phyloP scores from a whole-genome alignment of 345 rosid species.

The Microthlaspi erraticum region DNA sequence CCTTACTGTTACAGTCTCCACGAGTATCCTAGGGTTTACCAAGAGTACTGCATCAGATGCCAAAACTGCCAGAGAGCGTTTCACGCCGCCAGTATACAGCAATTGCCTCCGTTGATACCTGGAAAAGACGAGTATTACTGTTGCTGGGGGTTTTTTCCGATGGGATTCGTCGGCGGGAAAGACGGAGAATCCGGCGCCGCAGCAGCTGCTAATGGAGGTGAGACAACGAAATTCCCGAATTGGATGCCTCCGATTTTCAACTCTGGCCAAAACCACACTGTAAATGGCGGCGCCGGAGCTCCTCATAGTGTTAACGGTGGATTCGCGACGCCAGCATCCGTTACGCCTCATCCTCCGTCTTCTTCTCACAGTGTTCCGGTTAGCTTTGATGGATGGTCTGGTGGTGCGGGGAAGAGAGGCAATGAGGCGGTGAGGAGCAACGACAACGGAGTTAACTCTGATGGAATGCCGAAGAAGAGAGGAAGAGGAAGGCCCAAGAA shows the following conservation, averaged over 20 bases:
- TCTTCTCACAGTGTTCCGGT: constrained; percentile 22
- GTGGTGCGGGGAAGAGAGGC: constrained; percentile 46
- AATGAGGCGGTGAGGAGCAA: constrained; percentile 4
- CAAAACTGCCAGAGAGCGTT: constrained; percentile 75
- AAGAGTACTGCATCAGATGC: constrained; percentile 81
- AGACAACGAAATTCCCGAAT: constrained; percentile 50
- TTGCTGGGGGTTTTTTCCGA: constrained; percentile 85
- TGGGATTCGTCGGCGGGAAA: constrained; percentile 59
- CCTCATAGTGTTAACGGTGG: constrained; percentile 33
- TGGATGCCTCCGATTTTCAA: constrained; percentile 62
- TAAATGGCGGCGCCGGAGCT: neutral
- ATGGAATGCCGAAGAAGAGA: constrained; percentile 41
- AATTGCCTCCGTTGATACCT: constrained; percentile 75
- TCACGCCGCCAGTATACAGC: constrained; percentile 62
- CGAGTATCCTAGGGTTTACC: constrained; percentile 82
- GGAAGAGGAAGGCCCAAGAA: constrained; percentile 89
- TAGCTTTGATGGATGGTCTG: constrained; percentile 36
- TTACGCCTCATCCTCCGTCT: neutral
- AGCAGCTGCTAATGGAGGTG: constrained; percentile 24
- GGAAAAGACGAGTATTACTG: constrained; percentile 87
- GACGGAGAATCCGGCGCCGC: constrained; percentile 20
- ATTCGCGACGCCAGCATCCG: neutral
- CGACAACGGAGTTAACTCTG: constrained; percentile 10
- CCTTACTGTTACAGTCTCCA: constrained; percentile 80
- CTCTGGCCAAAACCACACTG: constrained; percentile 7